A percentile compares a stretch with the other conserved stretches of the same genome.
Evolutionary conservation across 768 basidiomycete species (phyloP).

Genomic region (Calocybe indica): DNA sequence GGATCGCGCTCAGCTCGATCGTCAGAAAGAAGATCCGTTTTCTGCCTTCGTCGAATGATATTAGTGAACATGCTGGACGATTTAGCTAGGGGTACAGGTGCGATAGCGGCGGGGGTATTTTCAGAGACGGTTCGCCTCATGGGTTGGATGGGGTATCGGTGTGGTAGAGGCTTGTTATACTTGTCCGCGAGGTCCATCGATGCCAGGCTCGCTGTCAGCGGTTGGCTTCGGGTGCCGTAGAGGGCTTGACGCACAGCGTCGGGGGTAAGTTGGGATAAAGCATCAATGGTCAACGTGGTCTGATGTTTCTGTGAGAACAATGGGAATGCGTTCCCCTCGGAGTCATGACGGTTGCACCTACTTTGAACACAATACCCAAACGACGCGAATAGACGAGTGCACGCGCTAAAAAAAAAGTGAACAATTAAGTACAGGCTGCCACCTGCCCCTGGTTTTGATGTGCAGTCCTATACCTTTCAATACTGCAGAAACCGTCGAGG

Average conservation of each 20-base stretch:
- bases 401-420: conserved; percentile 26
- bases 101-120: conserved; percentile 10
- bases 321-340: conserved; percentile 6
- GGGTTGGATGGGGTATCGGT: conserved; percentile 11
- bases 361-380: conserved; percentile 40
- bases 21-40: conserved; percentile 15
- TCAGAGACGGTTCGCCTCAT: conserved; percentile 28
- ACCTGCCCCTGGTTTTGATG: conserved; percentile 4
- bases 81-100: conserved; percentile 18
- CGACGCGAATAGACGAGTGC: conserved; percentile 43
- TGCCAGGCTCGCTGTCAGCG: too few species aligned
- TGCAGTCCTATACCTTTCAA: conserved; percentile 19
- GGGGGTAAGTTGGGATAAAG: conserved; percentile 36
- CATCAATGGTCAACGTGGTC: conserved; percentile 39
- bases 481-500: conserved; percentile 32
- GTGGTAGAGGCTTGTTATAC: too few species aligned
- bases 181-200: conserved; percentile 11
- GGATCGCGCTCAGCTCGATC: conserved; percentile 17
- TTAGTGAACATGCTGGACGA: conserved; percentile 24
- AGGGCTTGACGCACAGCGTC: conserved; percentile 32
- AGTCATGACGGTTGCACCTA: conserved; percentile 17
- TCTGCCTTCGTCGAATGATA: conserved; percentile 36
- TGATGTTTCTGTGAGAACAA: conserved; percentile 34
- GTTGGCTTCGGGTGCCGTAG: conserved; percentile 17
- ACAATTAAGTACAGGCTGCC: background rate